Percentiles rank a stretch among this genome's conserved stretches.
phyloP scores from a whole-genome alignment of 2,329 filamentous ascomycete species.

The Claviceps cyperi region DNA sequence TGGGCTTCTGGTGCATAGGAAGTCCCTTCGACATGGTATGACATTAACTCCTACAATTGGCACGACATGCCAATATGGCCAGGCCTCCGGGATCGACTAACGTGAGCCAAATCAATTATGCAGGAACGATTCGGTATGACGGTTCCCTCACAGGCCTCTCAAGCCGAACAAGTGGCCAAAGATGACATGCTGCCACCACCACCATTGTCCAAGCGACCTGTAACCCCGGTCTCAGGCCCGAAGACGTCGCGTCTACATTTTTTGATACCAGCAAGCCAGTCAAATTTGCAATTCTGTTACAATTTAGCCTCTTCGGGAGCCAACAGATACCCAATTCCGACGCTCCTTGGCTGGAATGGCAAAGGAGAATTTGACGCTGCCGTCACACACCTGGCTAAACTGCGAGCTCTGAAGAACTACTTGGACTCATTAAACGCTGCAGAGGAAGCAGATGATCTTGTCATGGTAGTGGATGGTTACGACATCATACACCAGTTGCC shows the following conservation, averaged over 20 bases:
- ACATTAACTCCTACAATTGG: background rate
- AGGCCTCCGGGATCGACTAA: background rate
- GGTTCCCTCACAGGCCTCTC: background rate
- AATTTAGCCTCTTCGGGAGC: constrained; percentile 23
- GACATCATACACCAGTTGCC: constrained; percentile 54
- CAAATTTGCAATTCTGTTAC: constrained; percentile 24
- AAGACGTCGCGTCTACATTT: constrained; percentile 22
- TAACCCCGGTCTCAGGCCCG: background rate
- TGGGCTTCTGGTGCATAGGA: background rate
- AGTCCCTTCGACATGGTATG: constrained; percentile 1
- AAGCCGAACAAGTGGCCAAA: background rate
- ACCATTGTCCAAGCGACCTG: background rate
- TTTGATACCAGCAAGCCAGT: constrained; percentile 21
- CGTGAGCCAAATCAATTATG: background rate
- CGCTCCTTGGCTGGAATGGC: constrained; percentile 25
- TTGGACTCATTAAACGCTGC: constrained; percentile 14
- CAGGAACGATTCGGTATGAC: background rate
- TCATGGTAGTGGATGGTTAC: constrained; percentile 48
- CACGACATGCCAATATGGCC: background rate
- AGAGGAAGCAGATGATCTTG: constrained; percentile 38
- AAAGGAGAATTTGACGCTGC: constrained; percentile 20
- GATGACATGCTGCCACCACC: background rate
- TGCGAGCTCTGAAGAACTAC: constrained; percentile 22
- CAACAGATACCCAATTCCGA: constrained; percentile 23
- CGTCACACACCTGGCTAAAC: constrained; percentile 24